Evolutionary conservation across 768 basidiomycete species (phyloP), one percentile per base, ranked within the genome.

Genomic region (Trametes cubensis): DNA sequence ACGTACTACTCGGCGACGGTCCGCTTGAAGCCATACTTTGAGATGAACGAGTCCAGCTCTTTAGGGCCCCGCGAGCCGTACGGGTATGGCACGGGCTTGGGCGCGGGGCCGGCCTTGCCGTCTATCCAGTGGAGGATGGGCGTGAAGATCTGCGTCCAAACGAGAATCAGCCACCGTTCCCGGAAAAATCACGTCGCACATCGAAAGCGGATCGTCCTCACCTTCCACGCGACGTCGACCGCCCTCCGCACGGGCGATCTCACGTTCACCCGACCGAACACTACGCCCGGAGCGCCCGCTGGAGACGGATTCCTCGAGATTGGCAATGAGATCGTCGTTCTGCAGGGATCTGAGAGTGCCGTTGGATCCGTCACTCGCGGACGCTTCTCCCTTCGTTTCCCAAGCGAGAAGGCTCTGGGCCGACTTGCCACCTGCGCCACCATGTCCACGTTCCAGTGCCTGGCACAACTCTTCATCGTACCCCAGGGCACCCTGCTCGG

Each of bases 91-190:
- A 84, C 77, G 6, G 92, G 94, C 69, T 76, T 86, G 52, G 95
- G 95, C 34, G 76, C 76, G 42, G 78, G 77, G 4, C 88, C 90
- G 46, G 77, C 73, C 75, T 81, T 80, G 13, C 93, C 92, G 15
- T 97, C 95, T 73, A 96, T 96, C 94, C 94, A 95, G 79, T 95
- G 95, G 67, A 97, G 75, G 73, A 96, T 90, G 21, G 92, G 94
- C 23, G 94, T 95, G 79, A 94, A 95, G 70, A 95, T 95, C 92
- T n/a, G n/a, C n/a, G n/a, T n/a, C n/a, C n/a, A n/a, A n/a, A n/a
- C n/a, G n/a, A n/a, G n/a, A n/a, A n/a, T n/a, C n/a, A n/a, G n/a
- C n/a, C n/a, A n/a, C n/a, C n/a, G n/a, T n/a, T n/a, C n/a, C n/a
- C n/a, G n/a, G n/a, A n/a, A n/a, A n/a, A n/a, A n/a, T n/a, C n/a